Base-by-base conservation (phyloP, 306 rosid species). In the Prunus mume region DNA sequence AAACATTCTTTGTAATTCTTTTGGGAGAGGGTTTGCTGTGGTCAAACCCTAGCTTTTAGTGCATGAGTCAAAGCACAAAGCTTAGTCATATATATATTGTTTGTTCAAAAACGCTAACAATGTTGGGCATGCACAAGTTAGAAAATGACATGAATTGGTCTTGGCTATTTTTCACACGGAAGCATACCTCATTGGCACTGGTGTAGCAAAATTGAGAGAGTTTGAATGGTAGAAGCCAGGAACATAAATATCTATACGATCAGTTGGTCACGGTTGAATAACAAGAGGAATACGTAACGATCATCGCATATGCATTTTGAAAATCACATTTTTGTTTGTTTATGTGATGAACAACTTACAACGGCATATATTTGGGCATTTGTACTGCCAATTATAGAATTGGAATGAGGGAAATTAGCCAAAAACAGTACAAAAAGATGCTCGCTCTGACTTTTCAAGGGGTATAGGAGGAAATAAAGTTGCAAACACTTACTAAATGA, bases 171-270 rank as follows among this genome's bases (percentile, higher is more conserved):
- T 34, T 25, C 17, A 12, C 76, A 72, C 76, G 76, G 50, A 72
- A 56, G 52, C 54, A 56, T 72, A 43, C 22, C 22, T 6, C 22
- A 63, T 30, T 17, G 68, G 68, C 24, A 63, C 22, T 14, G 68
- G 24, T 30, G 32, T 11, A 60, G 38, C 17, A 60, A 30, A 4
- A 51, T 13, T 20, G 22, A 56, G 2, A 72, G 4, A 72, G 52
- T 38, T 72, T 57, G 41, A 72, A 72, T 22, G 65, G 25, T 41
- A 57, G 41, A 72, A 72, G 41, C 67, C 76, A 72, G 22, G 32
- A 38, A 72, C 55, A 41, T 58, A 41, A 12, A 1, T n/a, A n/a
- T 14, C 2, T 7, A 5, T 38, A 66, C 30, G 27, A 49, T 49
- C 52, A 3, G 4, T 3, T 49, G 5, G 52, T 49, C 52, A 49